Percentiles rank a stretch among this genome's conserved stretches.
Evolutionary conservation across 2,329 filamentous ascomycete genomes (phyloP).

Genomic region (Keithomyces neogunnii): DNA sequence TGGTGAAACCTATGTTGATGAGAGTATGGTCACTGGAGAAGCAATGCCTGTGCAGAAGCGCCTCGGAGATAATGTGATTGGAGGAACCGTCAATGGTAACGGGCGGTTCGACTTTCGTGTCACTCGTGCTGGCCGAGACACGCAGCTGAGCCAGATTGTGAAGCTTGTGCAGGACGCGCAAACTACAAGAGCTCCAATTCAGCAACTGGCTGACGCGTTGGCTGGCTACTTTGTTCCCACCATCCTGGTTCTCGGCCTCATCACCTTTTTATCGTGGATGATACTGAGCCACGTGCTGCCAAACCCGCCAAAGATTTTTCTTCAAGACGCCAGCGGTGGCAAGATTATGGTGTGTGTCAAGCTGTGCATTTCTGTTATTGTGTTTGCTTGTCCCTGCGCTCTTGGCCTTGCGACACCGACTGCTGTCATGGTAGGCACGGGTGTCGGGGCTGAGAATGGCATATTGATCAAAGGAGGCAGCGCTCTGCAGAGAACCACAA

Average conservation of each 20-base stretch:
- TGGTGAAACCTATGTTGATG: constrained; percentile 89
- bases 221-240: constrained; percentile 90
- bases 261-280: constrained; percentile 92
- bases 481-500: constrained; percentile 82
- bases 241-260: constrained; percentile 74
- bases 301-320: constrained; percentile 83
- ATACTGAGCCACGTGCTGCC: constrained; percentile 77
- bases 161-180: constrained; percentile 97
- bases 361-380: constrained; percentile 96
- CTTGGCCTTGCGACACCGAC: constrained; percentile 94
- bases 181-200: constrained; percentile 88
- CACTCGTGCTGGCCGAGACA: constrained; percentile 85
- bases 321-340: constrained; percentile 71
- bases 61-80: constrained; percentile 71
- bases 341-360: constrained; percentile 95
- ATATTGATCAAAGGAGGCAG: constrained; percentile 97
- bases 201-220: constrained; percentile 81
- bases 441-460: constrained; percentile 86
- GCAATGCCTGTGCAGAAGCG: constrained; percentile 90
- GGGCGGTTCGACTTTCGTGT: constrained; percentile 89
- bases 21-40: constrained; percentile 98
- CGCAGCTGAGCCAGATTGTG: constrained; percentile 95
- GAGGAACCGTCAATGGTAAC: constrained; percentile 90
- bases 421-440: constrained; percentile 98
- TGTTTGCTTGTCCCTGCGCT: constrained; percentile 94